A percentile compares a stretch with the other conserved stretches of the same genome.
These are phyloP conservation scores for Vachellia pachyceras DNA, from an alignment of 306 rosid species.

Conservation along the genomic window DNA sequence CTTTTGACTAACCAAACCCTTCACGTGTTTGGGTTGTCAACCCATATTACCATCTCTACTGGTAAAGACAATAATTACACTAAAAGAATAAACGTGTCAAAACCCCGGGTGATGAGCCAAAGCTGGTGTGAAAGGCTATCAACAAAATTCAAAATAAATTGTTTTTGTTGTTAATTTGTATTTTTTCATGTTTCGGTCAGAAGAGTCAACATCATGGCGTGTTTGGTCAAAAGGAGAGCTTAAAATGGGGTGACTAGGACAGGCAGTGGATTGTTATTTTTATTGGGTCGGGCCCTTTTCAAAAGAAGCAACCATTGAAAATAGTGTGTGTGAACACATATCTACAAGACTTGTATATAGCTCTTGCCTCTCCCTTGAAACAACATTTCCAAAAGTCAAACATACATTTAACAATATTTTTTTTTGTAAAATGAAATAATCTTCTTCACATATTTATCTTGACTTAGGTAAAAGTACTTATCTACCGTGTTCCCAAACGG, in stretches of 20 bases:
- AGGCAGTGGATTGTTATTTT: not conserved
- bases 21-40: no score
- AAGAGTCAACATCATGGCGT: conserved; percentile 38
- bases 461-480: no score
- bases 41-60: no score
- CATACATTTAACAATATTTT: no score
- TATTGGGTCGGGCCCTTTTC: conserved; percentile 39
- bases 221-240: conserved; percentile 60
- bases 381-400: no score
- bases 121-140: conserved; percentile 31
- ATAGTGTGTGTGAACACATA: conserved; percentile 14
- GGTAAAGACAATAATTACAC: conserved; percentile 32
- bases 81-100: conserved; percentile 45
- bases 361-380: no score
- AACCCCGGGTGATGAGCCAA: conserved; percentile 45
- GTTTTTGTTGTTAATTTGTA: conserved; percentile 5
- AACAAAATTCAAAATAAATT: not conserved
- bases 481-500: no score
- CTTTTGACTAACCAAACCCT: no score
- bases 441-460: no score
- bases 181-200: conserved; percentile 20
- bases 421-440: no score
- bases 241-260: conserved; percentile 51
- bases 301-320: conserved; percentile 4
- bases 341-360: no score